Evolutionary conservation across 768 basidiomycete species (phyloP), one percentile per base, ranked within the genome.

Genomic region (Boletus subparvulus): DNA sequence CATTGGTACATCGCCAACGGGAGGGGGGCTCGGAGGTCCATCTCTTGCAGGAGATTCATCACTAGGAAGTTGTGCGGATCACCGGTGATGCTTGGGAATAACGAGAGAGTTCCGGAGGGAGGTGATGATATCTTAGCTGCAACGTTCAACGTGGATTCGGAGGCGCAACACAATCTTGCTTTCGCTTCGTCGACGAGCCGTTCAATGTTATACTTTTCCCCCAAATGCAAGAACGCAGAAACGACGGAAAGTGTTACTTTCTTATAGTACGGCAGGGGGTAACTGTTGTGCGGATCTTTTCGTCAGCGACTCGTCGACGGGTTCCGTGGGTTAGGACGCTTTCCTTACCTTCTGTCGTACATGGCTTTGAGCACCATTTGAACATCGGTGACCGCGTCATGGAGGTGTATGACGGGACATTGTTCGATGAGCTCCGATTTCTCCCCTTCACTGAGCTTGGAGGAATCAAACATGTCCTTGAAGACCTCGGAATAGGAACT

Each of bases 151-250:
- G 36, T 35, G 19, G 45, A 7, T 13, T 63, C 54, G 19, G 45
- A 54, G 10, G 42, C 10, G 17, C 52, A 52, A 12, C 19, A 19
- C 30, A 69, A 6, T 17, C 56, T 41, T 19, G 33, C 51, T 24
- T 55, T 55, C 1, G 55, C 68, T 35, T 61, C 59, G 10, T 54
- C 28, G 19, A 48, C 30, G 30, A 69, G 28, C 21, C 2, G 26
- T 26, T 21, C 47, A 1, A 69, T 65, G 46, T 37, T 36, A 13
- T 69, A 69, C 48, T 69, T 69, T 42, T 67, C 56, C 3, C 68
- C 68, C 19, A 67, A 12, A 21, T 47, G 65, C 32, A 68, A 43
- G 43, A 65, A 68, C 4, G 54, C 60, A 0, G 48, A 17, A 2
- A 51, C 37, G 30, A 59, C 8, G 10, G 46, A 19, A 37, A 68